Evolutionary conservation across 225 moss, liverwort and hornwort genomes (phyloP).

Genomic region (Neckera pumila): DNA sequence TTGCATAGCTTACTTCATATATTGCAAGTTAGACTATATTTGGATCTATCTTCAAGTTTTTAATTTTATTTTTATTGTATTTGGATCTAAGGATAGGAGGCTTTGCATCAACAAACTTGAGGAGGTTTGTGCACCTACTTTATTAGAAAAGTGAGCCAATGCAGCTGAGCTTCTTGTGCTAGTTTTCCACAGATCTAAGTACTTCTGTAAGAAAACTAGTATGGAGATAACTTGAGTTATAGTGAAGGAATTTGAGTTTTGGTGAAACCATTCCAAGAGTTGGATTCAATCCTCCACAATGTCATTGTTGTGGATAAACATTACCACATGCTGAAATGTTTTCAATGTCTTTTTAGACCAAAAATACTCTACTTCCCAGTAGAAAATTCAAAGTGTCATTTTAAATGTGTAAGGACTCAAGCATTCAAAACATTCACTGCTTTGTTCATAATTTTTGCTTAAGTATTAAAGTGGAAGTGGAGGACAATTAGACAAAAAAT

Average conservation of each 20-base stretch:
- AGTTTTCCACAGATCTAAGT: rapidly evolving
- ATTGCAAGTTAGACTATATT: background rate
- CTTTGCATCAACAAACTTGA: background rate
- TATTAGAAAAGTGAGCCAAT: background rate
- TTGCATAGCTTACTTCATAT: background rate
- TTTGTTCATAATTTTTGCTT: background rate
- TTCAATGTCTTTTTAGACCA: background rate
- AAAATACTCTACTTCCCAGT: background rate
- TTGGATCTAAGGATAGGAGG: background rate
- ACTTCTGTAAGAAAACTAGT: rapidly evolving
- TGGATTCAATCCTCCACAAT: background rate
- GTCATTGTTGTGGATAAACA: background rate
- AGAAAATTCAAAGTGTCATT: too few relatives aligned
- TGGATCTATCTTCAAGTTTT: background rate
- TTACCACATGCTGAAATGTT: background rate
- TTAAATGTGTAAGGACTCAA: too few relatives aligned
- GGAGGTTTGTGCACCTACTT: background rate
- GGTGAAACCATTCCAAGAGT: too few relatives aligned
- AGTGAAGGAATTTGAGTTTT: too few relatives aligned
- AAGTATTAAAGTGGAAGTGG: background rate
- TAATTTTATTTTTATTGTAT: background rate
- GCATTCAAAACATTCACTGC: background rate
- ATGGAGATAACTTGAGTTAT: background rate
- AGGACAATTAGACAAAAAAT: background rate
- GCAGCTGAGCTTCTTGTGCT: rapidly evolving